These are phyloP conservation scores for Stephania cephalantha DNA, from an alignment of 164 flowering plant species.

Conservation along the genomic window DNA sequence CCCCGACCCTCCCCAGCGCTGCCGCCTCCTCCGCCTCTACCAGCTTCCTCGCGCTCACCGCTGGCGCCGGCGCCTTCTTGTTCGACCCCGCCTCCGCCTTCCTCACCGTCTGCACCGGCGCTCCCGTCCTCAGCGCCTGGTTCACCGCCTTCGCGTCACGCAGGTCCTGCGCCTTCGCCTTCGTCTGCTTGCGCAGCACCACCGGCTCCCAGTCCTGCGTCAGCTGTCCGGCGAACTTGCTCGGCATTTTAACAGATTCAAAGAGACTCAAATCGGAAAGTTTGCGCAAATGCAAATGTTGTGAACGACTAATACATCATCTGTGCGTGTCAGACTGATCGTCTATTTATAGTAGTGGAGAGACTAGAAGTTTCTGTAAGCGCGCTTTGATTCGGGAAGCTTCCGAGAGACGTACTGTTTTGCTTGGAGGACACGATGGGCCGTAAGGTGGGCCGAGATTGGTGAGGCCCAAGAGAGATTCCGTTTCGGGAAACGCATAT, in stretches of 20 bases:
- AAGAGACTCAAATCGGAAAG: too few species aligned
- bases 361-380: constrained; percentile 4
- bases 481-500: too few species aligned
- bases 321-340: too few species aligned
- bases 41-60: constrained; percentile 50
- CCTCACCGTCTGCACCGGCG: constrained; percentile 48
- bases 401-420: background rate
- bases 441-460: background rate
- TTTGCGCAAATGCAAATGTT: too few species aligned
- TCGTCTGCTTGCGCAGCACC: constrained; percentile 49
- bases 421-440: background rate
- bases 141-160: constrained; percentile 63
- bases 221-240: constrained; percentile 10
- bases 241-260: constrained; percentile 15
- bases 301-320: too few species aligned
- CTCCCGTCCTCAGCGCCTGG: constrained; percentile 61
- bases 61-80: constrained; percentile 40
- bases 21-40: constrained; percentile 62
- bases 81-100: constrained; percentile 58
- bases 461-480: too few species aligned
- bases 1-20: constrained; percentile 38
- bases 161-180: constrained; percentile 42
- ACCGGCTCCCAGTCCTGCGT: constrained; percentile 82
- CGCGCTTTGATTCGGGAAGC: background rate
- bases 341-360: constrained; percentile 5